Evolutionary conservation across 495 filamentous ascomycete species (phyloP).

Genomic region (Xanthoparmelia taractica): DNA sequence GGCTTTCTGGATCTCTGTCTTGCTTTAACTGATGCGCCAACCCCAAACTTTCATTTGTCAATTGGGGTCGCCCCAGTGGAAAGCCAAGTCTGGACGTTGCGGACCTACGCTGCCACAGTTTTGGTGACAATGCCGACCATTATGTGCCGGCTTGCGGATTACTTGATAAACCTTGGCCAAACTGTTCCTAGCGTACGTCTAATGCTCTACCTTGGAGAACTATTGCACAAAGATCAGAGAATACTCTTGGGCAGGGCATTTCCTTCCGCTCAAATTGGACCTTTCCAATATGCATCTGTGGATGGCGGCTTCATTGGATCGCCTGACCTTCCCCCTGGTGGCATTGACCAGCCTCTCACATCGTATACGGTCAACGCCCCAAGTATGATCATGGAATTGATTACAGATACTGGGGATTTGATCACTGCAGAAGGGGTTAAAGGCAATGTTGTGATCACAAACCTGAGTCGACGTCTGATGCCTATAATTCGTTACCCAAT

Average conservation of each 20-base stretch:
- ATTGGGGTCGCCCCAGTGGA: slow-evolving; percentile 3
- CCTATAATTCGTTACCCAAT: not conserved
- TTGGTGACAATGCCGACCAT: not conserved
- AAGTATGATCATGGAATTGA: not conserved
- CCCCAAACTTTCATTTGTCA: not conserved
- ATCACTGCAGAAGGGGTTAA: slow-evolving; percentile 3
- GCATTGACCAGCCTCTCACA: not conserved
- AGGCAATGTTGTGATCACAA: slow-evolving; percentile 2
- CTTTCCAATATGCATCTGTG: not conserved
- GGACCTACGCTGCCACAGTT: slow-evolving; percentile 5
- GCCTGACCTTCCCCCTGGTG: not conserved
- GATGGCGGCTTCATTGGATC: slow-evolving; percentile 3
- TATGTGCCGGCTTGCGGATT: slow-evolving; percentile 8
- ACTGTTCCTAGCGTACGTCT: not conserved
- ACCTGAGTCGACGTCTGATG: not conserved
- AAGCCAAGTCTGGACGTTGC: not conserved
- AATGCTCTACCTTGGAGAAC: slow-evolving; percentile 4
- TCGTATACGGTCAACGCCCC: not conserved
- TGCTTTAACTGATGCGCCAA: not conserved
- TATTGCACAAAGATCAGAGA: not conserved
- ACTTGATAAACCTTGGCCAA: not conserved
- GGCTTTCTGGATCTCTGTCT: not conserved
- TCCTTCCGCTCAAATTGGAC: not conserved
- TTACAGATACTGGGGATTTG: not conserved
- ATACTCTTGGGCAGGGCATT: not conserved